Conservation (phyloP, 1,284 basidiomycete species). For the Ganoderma sp. region DNA sequence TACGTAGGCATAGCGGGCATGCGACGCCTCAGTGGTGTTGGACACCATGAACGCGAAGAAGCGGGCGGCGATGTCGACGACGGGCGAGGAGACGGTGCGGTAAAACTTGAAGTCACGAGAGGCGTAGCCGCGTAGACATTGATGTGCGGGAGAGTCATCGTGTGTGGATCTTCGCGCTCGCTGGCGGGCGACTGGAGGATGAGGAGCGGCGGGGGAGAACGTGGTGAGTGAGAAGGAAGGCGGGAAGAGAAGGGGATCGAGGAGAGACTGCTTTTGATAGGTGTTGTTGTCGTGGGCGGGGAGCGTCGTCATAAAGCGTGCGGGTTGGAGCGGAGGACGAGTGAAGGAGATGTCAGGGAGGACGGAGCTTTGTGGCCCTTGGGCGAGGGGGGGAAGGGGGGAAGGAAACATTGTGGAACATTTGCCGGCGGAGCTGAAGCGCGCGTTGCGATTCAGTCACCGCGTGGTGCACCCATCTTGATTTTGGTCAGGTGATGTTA, state of each 20-base stretch:
- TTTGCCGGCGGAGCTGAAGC: too few species aligned
- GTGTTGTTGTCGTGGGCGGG: too few species aligned
- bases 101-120: conserved; percentile 9
- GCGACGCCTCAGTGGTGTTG: background rate
- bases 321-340: too few species aligned
- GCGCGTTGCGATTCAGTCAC: too few species aligned
- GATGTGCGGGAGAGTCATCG: conserved; percentile 4
- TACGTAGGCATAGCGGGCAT: conserved; percentile 6
- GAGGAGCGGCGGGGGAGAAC: background rate
- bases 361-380: too few species aligned
- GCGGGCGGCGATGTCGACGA: conserved; percentile 7
- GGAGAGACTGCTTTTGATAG: too few species aligned
- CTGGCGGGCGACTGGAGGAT: background rate
- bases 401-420: too few species aligned
- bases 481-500: too few species aligned
- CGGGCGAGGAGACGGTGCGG: conserved; percentile 3
- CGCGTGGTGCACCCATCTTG: too few species aligned
- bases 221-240: background rate
- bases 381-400: too few species aligned
- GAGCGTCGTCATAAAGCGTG: too few species aligned
- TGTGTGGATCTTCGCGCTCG: background rate
- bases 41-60: conserved; percentile 8
- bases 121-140: conserved; percentile 7
- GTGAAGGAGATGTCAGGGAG: too few species aligned
- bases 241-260: background rate